Base-by-base conservation (phyloP, 495 filamentous ascomycete species). In the Trichocladium uniseriatum region DNA sequence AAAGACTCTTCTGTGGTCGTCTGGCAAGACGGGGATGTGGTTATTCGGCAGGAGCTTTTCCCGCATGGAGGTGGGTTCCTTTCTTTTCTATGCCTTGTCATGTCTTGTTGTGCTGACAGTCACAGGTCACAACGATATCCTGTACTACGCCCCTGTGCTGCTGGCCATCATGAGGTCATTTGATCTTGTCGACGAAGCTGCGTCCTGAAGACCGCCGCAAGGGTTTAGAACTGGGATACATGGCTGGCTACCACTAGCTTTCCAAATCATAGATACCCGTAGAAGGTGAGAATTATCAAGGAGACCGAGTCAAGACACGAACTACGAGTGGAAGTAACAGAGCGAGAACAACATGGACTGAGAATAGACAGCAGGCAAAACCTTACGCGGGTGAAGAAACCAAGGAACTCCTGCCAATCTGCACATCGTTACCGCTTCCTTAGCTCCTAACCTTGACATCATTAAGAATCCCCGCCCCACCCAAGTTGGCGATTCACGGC, bases 91-190 rank as follows among this genome's bases (percentile, higher is more conserved):
- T 22, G n/a, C 14, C 18, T n/a, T n/a, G 3, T 16, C 16, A 8
- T 9, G 8, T 3, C 13, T 15, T 22, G 20, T 45, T 38, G 14
- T 1, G 14, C 55, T 63, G 29, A 64, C 36, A 28, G 7, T 41
- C 45, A 15, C 47, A 82, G 79, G 74, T n/a, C 80, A 84, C 49
- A 82, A 80, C 54, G 54, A 72, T 13, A 56, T 83, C 22, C 63
- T 78, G 59, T 72, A 69, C 18, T 78, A 70, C 36, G 60, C 72
- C 3, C 69, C 73, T 10, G 77, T 86, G 10, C 61, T 75, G 9
- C 59, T 84, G 10, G 83, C 84, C 2, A 76, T 83, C 13, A 67
- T 84, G 59, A 72, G 82, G 45, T 75, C 81, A 1, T 89, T 89
- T 55, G 77, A 48, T 8, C 9, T 16, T 3, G 44, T 22, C 18